These are phyloP conservation scores for Trichoderma lentiforme DNA, from an alignment of 2,329 filamentous ascomycete genomes.

Conservation along the genomic window DNA sequence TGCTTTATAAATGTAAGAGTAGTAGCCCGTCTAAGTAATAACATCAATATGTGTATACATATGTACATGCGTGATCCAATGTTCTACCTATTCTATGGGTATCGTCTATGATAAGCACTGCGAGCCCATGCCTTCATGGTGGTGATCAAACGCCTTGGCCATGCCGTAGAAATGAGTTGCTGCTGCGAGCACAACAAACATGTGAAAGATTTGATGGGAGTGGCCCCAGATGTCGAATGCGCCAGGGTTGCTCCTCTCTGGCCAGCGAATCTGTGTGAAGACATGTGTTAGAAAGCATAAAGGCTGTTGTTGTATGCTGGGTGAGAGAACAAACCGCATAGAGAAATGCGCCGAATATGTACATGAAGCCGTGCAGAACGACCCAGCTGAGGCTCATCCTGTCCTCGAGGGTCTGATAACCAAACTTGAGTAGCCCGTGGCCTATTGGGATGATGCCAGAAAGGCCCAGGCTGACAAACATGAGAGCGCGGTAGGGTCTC, in stretches of 20 bases:
- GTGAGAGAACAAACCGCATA: conserved; percentile 65
- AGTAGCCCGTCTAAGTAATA: not conserved
- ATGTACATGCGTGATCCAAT: not conserved
- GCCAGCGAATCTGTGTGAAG: conserved; percentile 66
- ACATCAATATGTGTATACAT: not conserved
- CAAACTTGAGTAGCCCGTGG: conserved; percentile 69
- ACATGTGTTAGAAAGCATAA: not conserved
- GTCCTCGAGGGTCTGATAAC: conserved; percentile 60
- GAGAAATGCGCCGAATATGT: conserved; percentile 79
- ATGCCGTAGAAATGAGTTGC: conserved; percentile 77
- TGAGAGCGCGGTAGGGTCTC: conserved; percentile 78
- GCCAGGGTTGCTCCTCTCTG: conserved; percentile 75
- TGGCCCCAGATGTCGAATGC: conserved; percentile 86
- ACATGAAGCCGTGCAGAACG: conserved; percentile 73
- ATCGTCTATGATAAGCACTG: conserved; percentile 38
- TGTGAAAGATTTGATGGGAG: conserved; percentile 95
- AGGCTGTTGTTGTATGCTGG: not conserved
- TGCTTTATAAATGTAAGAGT: not conserved
- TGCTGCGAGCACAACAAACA: conserved; percentile 81
- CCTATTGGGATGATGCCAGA: conserved; percentile 80
- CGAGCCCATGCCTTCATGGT: conserved; percentile 61
- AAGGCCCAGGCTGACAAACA: conserved; percentile 86
- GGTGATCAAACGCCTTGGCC: conserved; percentile 79
- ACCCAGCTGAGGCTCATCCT: conserved; percentile 81
- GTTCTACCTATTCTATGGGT: not conserved